Conservation (phyloP, 2,329 filamentous ascomycete species). For the Apiospora aurea region DNA sequence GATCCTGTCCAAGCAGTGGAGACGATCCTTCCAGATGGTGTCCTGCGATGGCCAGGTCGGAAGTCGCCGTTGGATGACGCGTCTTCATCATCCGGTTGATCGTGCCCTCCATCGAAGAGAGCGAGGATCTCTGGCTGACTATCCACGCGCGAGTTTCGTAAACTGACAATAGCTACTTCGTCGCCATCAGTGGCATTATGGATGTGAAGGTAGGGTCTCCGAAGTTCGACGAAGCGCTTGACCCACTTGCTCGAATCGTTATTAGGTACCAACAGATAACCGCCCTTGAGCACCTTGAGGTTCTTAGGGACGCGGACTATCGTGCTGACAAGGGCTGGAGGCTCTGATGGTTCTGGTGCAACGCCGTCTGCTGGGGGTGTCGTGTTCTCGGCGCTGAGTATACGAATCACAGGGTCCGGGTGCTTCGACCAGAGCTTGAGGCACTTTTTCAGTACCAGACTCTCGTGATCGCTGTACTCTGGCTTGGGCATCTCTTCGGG, state of each 20-base stretch:
- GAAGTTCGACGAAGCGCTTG: conserved; percentile 90
- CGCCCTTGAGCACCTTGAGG: conserved; percentile 80
- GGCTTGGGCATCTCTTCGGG: conserved; percentile 44
- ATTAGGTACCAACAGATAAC: conserved; percentile 86
- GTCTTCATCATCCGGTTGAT: conserved; percentile 33
- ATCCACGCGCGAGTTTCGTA: conserved; percentile 90
- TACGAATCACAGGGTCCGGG: conserved; percentile 61
- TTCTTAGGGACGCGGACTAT: conserved; percentile 84
- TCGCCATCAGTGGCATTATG: conserved; percentile 87
- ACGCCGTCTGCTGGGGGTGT: conserved; percentile 73
- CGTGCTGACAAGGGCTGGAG: conserved; percentile 75
- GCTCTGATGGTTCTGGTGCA: conserved; percentile 52
- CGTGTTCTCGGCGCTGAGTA: conserved; percentile 68
- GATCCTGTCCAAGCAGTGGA: conserved; percentile 63
- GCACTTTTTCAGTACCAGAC: conserved; percentile 59
- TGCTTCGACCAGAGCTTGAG: conserved; percentile 71
- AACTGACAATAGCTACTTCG: conserved; percentile 86
- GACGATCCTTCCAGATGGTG: conserved; percentile 59
- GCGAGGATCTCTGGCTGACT: conserved; percentile 87
- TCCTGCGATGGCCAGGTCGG: conserved; percentile 56
- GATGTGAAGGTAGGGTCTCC: conserved; percentile 89
- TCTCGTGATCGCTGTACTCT: conserved; percentile 56
- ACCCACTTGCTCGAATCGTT: conserved; percentile 85
- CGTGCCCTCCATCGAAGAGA: conserved; percentile 58
- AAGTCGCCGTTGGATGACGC: conserved; percentile 42